phyloP scores from a whole-genome alignment of 2,329 filamentous ascomycete species.

The Penicillium expansum region DNA sequence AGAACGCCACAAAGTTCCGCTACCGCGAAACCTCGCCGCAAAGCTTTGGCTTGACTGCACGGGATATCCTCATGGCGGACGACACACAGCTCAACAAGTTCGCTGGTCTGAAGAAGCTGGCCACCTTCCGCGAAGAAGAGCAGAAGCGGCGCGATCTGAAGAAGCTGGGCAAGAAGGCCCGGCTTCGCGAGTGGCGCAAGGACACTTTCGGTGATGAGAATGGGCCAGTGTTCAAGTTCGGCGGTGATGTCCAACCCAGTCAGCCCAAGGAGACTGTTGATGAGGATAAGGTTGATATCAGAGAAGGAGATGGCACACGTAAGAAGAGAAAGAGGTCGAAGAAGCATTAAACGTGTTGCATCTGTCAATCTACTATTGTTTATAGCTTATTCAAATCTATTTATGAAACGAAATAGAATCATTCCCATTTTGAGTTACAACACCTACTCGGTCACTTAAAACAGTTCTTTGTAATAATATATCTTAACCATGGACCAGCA shows the following conservation, averaged over 20 bases:
- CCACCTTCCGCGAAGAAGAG: conserved; percentile 79
- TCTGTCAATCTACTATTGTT: conserved; percentile 7
- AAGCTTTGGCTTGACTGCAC: conserved; percentile 81
- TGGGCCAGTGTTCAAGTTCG: conserved; percentile 42
- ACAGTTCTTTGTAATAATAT: neutral
- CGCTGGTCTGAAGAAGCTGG: conserved; percentile 91
- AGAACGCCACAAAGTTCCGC: conserved; percentile 63
- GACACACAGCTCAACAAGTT: conserved; percentile 86
- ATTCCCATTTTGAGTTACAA: neutral
- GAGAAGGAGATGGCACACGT: conserved; percentile 39
- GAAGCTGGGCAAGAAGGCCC: conserved; percentile 85
- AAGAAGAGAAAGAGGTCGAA: conserved; percentile 49
- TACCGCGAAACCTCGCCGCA: conserved; percentile 93
- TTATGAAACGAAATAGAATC: neutral
- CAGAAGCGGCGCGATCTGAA: conserved; percentile 91
- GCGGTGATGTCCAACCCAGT: conserved; percentile 21
- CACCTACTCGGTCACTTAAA: neutral
- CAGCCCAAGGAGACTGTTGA: conserved; percentile 19
- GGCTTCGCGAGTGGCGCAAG: conserved; percentile 79
- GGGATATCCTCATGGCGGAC: conserved; percentile 86
- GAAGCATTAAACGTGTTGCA: conserved; percentile 34
- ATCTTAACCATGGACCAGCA: neutral
- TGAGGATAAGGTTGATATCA: conserved; percentile 42
- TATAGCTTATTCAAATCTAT: conserved; percentile 5
- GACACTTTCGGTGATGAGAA: conserved; percentile 64